Conservation (phyloP, 331 rosid species). For the Spiraea crenata region DNA sequence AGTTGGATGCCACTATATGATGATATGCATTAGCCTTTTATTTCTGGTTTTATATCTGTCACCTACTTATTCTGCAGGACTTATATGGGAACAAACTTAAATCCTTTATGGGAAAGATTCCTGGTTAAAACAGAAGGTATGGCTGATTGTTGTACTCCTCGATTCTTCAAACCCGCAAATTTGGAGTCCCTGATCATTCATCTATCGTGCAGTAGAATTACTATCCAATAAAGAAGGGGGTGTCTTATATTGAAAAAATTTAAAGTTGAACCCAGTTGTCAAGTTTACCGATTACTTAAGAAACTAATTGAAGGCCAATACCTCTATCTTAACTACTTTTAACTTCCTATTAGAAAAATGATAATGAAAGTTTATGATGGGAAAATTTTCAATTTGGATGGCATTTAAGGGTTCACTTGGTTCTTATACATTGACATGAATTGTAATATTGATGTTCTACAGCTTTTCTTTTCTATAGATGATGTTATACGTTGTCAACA, state of each 20-base stretch:
- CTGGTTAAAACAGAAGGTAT: constrained; percentile 72
- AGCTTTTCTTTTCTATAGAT: constrained; percentile 44
- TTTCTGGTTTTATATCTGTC: constrained; percentile 9
- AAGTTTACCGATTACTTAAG: not conserved
- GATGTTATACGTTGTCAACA: constrained; percentile 69
- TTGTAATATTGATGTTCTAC: constrained; percentile 13
- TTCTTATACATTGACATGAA: constrained; percentile 1
- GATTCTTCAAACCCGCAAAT: not conserved
- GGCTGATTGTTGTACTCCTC: not conserved
- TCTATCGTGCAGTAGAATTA: not conserved
- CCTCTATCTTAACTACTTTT: not conserved
- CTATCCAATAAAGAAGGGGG: not conserved
- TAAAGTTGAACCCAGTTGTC: not conserved
- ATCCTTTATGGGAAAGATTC: constrained; percentile 75
- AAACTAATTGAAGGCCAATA: not conserved
- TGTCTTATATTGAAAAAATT: not conserved
- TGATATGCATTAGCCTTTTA: not conserved
- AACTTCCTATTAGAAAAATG: not conserved
- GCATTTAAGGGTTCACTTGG: not conserved
- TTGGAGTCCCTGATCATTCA: not conserved
- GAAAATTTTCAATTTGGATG: not conserved
- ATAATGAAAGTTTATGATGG: not conserved
- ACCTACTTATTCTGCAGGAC: constrained; percentile 61
- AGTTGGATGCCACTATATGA: not conserved
- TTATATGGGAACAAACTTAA: constrained; percentile 87